phyloP scores from a whole-genome alignment of 345 rosid species.

The Murraya paniculata region DNA sequence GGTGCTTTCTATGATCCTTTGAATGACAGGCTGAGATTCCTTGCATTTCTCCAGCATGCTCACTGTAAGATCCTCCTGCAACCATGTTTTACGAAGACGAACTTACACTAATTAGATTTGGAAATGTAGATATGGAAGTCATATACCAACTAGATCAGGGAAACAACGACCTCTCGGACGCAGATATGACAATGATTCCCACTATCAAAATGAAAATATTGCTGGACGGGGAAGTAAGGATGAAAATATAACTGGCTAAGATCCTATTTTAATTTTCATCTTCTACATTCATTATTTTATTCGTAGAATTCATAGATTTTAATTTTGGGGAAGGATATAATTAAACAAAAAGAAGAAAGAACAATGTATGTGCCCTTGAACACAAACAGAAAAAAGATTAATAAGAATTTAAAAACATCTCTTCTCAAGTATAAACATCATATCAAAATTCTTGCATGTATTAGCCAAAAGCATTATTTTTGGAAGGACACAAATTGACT shows the following conservation, averaged over 20 bases:
- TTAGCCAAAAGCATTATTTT: background rate
- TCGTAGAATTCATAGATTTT: background rate
- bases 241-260: background rate
- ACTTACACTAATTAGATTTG: background rate
- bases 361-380: background rate
- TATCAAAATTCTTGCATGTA: background rate
- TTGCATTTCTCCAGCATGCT: constrained; percentile 79
- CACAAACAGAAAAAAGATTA: background rate
- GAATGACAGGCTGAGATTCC: constrained; percentile 61
- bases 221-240: background rate
- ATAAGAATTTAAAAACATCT: background rate
- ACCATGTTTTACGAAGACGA: constrained; percentile 8
- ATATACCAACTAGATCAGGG: background rate
- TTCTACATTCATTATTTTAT: background rate
- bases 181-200: background rate
- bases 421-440: background rate
- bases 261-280: constrained; percentile 5
- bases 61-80: constrained; percentile 64
- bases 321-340: background rate
- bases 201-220: background rate
- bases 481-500: background rate
- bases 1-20: constrained; percentile 72
- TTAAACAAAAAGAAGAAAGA: background rate
- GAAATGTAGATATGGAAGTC: background rate
- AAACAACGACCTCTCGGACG: background rate